Evolutionary conservation across 2,329 filamentous ascomycete species (phyloP), one percentile per base, ranked within the genome.

Genomic region (Intubia oerlemansii): DNA sequence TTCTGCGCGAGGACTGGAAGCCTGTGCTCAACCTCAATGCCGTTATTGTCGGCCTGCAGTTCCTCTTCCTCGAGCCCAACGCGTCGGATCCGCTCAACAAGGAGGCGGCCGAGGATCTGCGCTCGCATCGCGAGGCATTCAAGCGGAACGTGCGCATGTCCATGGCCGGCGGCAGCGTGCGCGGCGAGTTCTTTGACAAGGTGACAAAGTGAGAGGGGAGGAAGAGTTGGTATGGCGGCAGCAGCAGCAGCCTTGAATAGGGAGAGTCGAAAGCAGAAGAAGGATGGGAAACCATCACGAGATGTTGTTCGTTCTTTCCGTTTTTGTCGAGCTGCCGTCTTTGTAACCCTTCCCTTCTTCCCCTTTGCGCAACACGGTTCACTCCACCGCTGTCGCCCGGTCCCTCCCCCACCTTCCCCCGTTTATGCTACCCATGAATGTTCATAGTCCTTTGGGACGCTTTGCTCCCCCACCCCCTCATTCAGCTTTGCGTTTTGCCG

Each of bases 61-160:
- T 95, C 47, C 63, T 98, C 29, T 98, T 98, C 62, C 71, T 95
- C 36, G 88, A 98, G 50, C 88, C 88, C 12, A 98, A 98, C 46
- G 82, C 88, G 8, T 84, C 78, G 27, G 88, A 98, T 46, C 88
- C 88, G n/a, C 57, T 98, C 35, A 98, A 98, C 54, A 93, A 98
- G 59, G 85, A 95, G 44, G 88, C 88, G 0, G 88, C 88, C 4
- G 82, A 93, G 36, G 88, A 95, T 46, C 58, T 98, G 41, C 71
- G 85, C 42, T 61, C 62, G 27, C 91, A 88, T 50, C 59, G 82
- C 21, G 88, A 95, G 30, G 67, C 62, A 17, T 98, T 98, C 55
- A 88, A 84, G 61, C 63, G 81, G 35, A 93, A 95, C 45, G 88
- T 95, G 22, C 66, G 78, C 43, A 63, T 62, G 14, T 65, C 81